Percentiles rank a stretch among this genome's conserved stretches.
phyloP scores from a whole-genome alignment of 2,329 filamentous ascomycete species.

The Cladosporium sp. region DNA sequence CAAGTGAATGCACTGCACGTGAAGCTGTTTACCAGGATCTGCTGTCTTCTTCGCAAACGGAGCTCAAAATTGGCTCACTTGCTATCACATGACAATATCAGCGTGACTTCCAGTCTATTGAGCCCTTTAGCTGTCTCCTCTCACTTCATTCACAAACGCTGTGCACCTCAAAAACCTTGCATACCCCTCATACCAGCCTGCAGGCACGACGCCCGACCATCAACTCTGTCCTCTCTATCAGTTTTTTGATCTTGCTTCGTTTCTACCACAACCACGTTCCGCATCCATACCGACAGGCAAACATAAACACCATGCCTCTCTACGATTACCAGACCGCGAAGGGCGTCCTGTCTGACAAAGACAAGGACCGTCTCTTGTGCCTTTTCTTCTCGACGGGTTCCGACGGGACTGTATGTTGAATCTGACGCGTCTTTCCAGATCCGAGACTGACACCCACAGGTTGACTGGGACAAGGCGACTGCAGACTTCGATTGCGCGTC shows the following conservation, averaged over 20 bases:
- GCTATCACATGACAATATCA: background rate
- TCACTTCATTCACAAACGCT: background rate
- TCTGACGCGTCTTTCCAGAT: background rate
- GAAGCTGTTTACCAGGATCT: background rate
- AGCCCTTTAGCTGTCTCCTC: no score
- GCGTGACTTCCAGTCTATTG: background rate
- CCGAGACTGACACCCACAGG: conserved; percentile 15
- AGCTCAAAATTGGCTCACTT: background rate
- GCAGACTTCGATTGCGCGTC: conserved; percentile 23
- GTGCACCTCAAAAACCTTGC: background rate
- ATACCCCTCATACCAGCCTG: background rate
- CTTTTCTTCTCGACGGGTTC: conserved; percentile 22
- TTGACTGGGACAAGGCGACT: conserved; percentile 28
- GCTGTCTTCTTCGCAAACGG: background rate
- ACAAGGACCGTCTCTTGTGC: conserved; percentile 29
- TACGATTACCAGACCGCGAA: conserved; percentile 27
- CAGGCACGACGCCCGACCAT: background rate
- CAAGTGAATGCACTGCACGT: background rate
- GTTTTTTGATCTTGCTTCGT: background rate
- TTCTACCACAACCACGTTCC: background rate
- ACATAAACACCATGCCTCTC: conserved; percentile 12
- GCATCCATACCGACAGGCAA: background rate
- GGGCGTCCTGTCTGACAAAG: conserved; percentile 21
- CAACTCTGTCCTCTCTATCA: background rate
- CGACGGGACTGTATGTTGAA: conserved; percentile 15